Base-by-base conservation (phyloP, 2,329 filamentous ascomycete species). In the Beauveria caledonica region DNA sequence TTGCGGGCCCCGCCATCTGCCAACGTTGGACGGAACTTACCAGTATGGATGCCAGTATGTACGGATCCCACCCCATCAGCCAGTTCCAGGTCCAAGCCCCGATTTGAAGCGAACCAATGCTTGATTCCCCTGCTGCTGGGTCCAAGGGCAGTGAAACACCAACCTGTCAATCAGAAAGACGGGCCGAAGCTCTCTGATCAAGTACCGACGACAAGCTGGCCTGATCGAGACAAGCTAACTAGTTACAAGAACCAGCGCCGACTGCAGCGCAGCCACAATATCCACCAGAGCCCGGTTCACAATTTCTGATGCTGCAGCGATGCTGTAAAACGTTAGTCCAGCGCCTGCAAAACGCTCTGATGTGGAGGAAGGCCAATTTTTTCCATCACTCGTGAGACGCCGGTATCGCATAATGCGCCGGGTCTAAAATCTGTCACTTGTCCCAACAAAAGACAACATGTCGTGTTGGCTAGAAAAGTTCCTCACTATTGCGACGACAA, bases 311-410 rank as follows among this genome's bases (percentile, higher is more conserved):
- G 36, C 40, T 52, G 39, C 39, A 53, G 15, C 57, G 57, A 59
- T 45, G 57, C 57, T 59, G 48, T 36, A 59, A 59, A 59, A 53
- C 57, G 57, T 53, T 59, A 59, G 57, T 27, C 23, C 48, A 36
- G 49, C 57, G 57, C 57, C 49, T 59, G 25, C 33, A 39, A 59
- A 59, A 59, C 57, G 39, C 57, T 39, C 15, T 17, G 21, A 3
- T 36, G 53, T 56, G 53, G 54, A 57, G 42, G 42, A 23, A 23
- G 46, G 36, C 46, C 36, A 36, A 8, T 44, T 42, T 48, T 44
- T 51, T 39, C 36, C 36, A 40, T 49, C 45, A 51, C n/a, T 58
- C 56, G 25, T 58, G 36, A 58, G 49, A 59, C 57, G 49, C 57
- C 5, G 39, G 36, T 15, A 48, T 36, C 36, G 40, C 57, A 59